Conservation (phyloP, 352 stramenopile genomes). For the Globisporangium uncinulatum region DNA sequence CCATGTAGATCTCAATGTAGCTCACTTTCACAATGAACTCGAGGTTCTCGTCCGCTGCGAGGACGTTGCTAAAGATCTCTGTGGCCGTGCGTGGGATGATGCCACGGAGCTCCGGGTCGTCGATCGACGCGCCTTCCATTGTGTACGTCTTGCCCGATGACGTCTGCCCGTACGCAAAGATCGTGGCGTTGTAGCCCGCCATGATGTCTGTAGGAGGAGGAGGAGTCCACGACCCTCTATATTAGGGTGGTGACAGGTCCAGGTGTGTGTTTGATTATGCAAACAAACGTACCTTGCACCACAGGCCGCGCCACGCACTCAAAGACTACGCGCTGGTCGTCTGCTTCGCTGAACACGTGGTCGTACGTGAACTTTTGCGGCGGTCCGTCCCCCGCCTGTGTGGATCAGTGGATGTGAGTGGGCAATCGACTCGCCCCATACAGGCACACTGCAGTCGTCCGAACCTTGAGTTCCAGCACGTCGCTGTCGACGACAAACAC, state of each 20-base stretch:
- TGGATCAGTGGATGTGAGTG: not conserved
- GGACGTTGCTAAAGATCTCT: constrained; percentile 85
- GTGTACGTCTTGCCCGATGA: constrained; percentile 88
- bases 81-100: constrained; percentile 87
- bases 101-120: constrained; percentile 77
- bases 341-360: constrained; percentile 79
- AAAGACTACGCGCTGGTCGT: constrained; percentile 86
- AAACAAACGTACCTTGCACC: constrained; percentile 60
- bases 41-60: constrained; percentile 86
- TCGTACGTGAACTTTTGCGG: constrained; percentile 89
- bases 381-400: constrained; percentile 39
- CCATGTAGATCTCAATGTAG: constrained; percentile 97
- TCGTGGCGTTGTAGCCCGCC: constrained; percentile 91
- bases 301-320: constrained; percentile 83
- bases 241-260: too few species aligned
- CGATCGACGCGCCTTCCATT: constrained; percentile 84
- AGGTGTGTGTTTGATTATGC: too few species aligned
- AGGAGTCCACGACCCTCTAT: too few species aligned
- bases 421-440: not conserved
- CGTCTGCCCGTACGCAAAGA: constrained; percentile 93
- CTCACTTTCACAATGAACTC: constrained; percentile 92
- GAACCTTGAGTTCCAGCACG: constrained; percentile 66
- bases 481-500: constrained; percentile 41
- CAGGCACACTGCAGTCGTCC: not conserved
- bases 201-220: constrained; percentile 64